These are phyloP conservation scores for Heliocybe sulcata DNA, from an alignment of 1,284 basidiomycete species.

Conservation along the genomic window DNA sequence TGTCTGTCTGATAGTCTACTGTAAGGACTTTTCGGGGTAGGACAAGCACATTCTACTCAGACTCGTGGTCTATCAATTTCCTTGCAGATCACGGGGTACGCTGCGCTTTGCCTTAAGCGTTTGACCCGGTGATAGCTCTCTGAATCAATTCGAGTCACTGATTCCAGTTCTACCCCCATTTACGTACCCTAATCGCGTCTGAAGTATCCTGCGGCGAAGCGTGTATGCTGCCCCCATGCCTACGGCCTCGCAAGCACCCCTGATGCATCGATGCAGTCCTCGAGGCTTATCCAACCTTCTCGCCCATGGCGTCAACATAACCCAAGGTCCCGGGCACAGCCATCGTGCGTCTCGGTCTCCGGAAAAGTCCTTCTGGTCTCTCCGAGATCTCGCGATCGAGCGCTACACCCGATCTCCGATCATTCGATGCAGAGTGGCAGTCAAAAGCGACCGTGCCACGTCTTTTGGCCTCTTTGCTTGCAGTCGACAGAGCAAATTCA, in stretches of 20 bases:
- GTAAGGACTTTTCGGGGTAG: too few species aligned
- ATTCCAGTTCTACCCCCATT: background rate
- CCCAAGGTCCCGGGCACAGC: background rate
- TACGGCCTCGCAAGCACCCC: background rate
- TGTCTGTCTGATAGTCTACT: too few species aligned
- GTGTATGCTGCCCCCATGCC: background rate
- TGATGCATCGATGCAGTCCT: background rate
- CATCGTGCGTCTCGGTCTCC: too few species aligned
- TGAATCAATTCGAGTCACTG: too few species aligned
- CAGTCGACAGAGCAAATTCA: too few species aligned
- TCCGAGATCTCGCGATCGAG: background rate
- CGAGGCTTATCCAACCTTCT: background rate
- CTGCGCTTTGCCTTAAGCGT: too few species aligned
- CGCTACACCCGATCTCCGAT: background rate
- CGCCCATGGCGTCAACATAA: background rate
- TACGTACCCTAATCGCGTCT: background rate
- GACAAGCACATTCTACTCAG: too few species aligned
- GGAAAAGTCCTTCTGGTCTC: too few species aligned
- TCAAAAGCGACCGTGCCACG: background rate
- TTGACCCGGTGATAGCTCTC: too few species aligned
- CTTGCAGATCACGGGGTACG: too few species aligned
- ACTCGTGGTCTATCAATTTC: too few species aligned
- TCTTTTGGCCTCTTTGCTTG: background rate
- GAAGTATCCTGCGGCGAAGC: background rate
- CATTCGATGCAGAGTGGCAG: background rate